phyloP scores from a whole-genome alignment of 495 filamentous ascomycete genomes.

The Durotheca rogersii region DNA sequence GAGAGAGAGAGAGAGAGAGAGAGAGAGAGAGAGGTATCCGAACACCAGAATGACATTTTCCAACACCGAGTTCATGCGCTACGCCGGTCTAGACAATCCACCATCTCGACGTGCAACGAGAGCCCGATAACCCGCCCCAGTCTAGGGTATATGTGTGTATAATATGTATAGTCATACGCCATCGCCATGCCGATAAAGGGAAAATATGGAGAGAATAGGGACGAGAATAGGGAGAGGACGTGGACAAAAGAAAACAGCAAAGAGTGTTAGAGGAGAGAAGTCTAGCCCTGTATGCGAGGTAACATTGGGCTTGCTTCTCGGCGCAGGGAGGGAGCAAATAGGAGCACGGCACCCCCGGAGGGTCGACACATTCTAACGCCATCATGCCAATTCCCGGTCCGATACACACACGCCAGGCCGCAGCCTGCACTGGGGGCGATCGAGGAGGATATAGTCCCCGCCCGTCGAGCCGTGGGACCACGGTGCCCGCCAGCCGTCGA shows the following conservation, averaged over 20 bases:
- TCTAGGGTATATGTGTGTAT: conserved; percentile 26
- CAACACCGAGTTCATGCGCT: conserved; percentile 19
- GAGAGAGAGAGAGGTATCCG: conserved; percentile 1
- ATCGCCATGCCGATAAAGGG: conserved; percentile 30
- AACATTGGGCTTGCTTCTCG: conserved; percentile 26
- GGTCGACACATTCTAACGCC: conserved; percentile 2
- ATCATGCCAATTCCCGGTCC: conserved; percentile 22
- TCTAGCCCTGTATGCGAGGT: conserved; percentile 29
- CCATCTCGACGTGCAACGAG: conserved; percentile 23
- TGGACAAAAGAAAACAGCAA: conserved; percentile 20
- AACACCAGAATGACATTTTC: conserved; percentile 15
- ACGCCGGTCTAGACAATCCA: conserved; percentile 20
- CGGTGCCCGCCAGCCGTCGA: conserved; percentile 17
- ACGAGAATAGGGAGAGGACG: too few species aligned
- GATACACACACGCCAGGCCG: conserved; percentile 23
- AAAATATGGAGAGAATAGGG: too few species aligned
- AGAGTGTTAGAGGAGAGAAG: not conserved
- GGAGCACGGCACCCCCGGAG: conserved; percentile 5
- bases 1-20: not conserved
- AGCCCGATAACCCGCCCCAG: conserved; percentile 21
- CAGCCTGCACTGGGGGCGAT: conserved; percentile 27
- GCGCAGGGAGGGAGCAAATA: conserved; percentile 9
- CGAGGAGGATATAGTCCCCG: conserved; percentile 22
- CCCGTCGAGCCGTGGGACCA: conserved; percentile 18
- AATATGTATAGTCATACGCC: conserved; percentile 25